These are phyloP conservation scores for Podospora comata DNA, from an alignment of 495 filamentous ascomycete species.

Conservation along the genomic window DNA sequence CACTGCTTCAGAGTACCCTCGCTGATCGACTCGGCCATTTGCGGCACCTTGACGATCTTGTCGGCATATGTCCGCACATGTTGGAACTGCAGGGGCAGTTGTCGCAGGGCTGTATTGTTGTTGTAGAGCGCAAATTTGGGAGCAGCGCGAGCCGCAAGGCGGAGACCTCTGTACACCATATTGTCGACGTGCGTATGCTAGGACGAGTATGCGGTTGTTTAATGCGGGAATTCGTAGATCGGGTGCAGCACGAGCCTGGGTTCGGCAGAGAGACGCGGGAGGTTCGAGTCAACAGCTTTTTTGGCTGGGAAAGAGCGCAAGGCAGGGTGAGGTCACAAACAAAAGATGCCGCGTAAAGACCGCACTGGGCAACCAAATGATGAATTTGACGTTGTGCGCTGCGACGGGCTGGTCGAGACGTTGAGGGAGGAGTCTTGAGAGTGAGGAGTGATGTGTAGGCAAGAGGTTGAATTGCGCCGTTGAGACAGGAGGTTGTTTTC, in stretches of 20 bases:
- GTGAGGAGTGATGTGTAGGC: slow-evolving; percentile 4
- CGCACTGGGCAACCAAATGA: neutral
- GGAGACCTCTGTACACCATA: slow-evolving; percentile 51
- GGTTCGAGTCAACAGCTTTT: slow-evolving; percentile 3
- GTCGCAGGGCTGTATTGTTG: slow-evolving; percentile 38
- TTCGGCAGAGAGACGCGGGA: slow-evolving; percentile 11
- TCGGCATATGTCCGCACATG: slow-evolving; percentile 65
- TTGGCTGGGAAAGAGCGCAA: neutral
- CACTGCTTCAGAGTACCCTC: slow-evolving; percentile 97
- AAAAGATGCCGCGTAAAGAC: neutral
- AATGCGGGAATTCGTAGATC: slow-evolving; percentile 17
- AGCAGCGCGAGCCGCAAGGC: slow-evolving; percentile 47
- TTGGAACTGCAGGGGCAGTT: slow-evolving; percentile 46
- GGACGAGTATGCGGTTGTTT: neutral
- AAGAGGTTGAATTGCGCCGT: slow-evolving; percentile 13
- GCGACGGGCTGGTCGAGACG: neutral
- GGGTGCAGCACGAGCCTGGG: slow-evolving; percentile 13
- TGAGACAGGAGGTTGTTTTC: slow-evolving; percentile 5
- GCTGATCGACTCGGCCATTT: slow-evolving; percentile 98
- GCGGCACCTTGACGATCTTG: slow-evolving; percentile 83
- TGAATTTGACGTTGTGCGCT: neutral
- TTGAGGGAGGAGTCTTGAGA: neutral
- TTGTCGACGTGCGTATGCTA: slow-evolving; percentile 19
- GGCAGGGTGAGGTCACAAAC: neutral
- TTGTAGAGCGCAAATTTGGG: slow-evolving; percentile 32